Base-by-base conservation (phyloP, 345 rosid genomes). In the Mercurialis annua region DNA sequence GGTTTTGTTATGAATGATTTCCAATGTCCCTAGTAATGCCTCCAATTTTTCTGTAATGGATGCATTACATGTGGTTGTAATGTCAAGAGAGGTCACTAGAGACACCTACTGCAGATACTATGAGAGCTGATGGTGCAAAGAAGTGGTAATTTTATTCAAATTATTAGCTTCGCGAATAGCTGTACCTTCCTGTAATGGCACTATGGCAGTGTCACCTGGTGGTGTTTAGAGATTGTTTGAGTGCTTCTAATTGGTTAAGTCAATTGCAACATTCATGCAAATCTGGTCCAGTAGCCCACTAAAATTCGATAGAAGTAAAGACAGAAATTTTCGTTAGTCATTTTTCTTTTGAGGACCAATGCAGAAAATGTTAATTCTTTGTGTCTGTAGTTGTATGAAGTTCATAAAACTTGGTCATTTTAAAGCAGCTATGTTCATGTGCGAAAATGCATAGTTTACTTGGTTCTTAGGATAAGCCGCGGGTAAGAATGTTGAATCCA, bases 261-360 rank as follows among this genome's bases (percentile, higher is more conserved):
- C 29, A 56, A 30, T 29, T 58, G 14, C 30, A 51, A 21, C 11
- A 23, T 24, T 2, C 30, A 20, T 21, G 29, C n/a, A n/a, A n/a
- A n/a, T n/a, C 15, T 51, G 56, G 29, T 21, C 5, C 15, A 24
- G 23, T 51, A 21, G 30, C 40, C 40, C 40, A 34, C 9, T 34
- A 9, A 34, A 34, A 34, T 3, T 34, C 9, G 40, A 34, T 4
- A 34, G 40, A n/a, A 34, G 40, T 34, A 34, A 34, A 34, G 40
- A 34, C 40, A 34, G 40, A 4, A 34, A 9, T 16, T 52, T 17
- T 15, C 62, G 1, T 6, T 4, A 31, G n/a, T 20, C 15, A n/a
- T 27, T 40, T 49, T 60, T 40, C 49, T 33, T 51, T 33, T 44
- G 34, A 50, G 26, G 58, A 65, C 38, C n/a, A n/a, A n/a, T 24